Base-by-base conservation (phyloP, 768 basidiomycete genomes). In the Boletus sp. region DNA sequence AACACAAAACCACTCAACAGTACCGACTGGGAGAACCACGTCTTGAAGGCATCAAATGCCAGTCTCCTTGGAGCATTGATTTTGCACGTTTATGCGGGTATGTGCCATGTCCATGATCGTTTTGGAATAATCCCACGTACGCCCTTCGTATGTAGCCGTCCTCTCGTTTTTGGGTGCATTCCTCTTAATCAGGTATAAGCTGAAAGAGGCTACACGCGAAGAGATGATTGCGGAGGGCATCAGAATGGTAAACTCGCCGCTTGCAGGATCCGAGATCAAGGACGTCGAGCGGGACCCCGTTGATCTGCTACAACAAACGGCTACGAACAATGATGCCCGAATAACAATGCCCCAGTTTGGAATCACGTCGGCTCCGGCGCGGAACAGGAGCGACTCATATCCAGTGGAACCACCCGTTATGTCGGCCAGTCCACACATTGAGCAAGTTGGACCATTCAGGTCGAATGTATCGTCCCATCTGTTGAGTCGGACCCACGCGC, bases 141-240 rank as follows among this genome's bases (percentile, higher is more conserved):
- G 2, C n/a, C 19, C 33, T 17, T 34, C 10, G 35, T 32, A 23
- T 38, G 23, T 23, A 71, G 77, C 76, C 21, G 68, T 77, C 23
- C 59, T 78, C 7, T 74, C 83, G 3, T 84, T 85, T 67, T 62
- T 80, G 47, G 82, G 74, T 5, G 79, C 81, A 23, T 83, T 83
- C 68, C 75, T 82, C 56, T 72, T 84, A 29, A 73, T 83, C 39
- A 71, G 77, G 35, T 83, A 82, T 69, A 81, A 79, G 54, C 69
- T 84, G 5, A 72, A 75, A 50, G 79, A 79, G 58, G 84, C 83
- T 7, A 77, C 73, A 27, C 72, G 71, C 3, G 78, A 81, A 46
- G 77, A 81, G 59, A 58, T 64, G 55, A 68, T 79, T 54, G 72
- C 64, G 25, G 72, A 76, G 50, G 65, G 64, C 19, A 56, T 68